Conservation (phyloP, 306 rosid species). For the Erythrophleum fordii region DNA sequence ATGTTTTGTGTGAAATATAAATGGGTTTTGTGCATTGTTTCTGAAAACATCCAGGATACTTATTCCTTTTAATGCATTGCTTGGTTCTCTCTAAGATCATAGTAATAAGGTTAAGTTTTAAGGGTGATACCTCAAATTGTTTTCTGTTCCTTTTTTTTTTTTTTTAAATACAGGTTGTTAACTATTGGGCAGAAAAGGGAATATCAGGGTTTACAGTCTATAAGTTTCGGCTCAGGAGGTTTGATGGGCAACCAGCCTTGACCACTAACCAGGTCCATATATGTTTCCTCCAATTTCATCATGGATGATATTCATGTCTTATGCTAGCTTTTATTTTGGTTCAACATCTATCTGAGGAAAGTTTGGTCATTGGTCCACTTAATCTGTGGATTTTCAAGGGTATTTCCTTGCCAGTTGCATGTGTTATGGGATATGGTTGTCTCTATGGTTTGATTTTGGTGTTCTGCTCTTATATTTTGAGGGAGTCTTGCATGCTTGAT, state of each 20-base stretch:
- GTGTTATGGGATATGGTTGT: neutral
- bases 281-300: constrained; percentile 19
- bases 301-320: neutral
- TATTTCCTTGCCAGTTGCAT: neutral
- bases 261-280: constrained; percentile 86
- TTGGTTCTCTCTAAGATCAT: neutral
- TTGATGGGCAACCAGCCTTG: constrained; percentile 78
- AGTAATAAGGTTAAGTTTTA: neutral
- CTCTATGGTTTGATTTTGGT: neutral
- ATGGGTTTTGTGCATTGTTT: neutral
- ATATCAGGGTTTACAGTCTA: constrained; percentile 88
- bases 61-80: neutral
- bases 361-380: constrained; percentile 9
- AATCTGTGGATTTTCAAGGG: neutral
- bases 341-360: neutral
- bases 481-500: neutral
- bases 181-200: constrained; percentile 94
- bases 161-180: constrained; percentile 85
- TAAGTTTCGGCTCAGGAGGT: constrained; percentile 84
- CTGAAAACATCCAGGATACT: neutral
- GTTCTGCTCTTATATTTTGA: neutral
- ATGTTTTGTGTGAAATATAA: neutral
- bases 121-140: neutral
- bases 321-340: neutral
- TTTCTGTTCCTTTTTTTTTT: constrained; percentile 19